phyloP scores from a whole-genome alignment of 257 asterid genomes.

The Forsythia viridissima region DNA sequence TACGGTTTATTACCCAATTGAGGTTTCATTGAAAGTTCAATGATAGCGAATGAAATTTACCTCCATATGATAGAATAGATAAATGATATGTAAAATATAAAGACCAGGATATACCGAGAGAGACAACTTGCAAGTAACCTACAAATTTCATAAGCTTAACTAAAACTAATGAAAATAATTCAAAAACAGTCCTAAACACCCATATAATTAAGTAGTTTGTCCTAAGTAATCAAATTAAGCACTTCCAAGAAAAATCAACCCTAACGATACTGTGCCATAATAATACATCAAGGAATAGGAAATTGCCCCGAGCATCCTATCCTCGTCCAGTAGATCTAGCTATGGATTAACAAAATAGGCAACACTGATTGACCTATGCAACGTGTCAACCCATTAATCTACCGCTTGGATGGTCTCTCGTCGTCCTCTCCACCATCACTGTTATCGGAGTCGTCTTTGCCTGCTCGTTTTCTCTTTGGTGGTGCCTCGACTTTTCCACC shows the following conservation, averaged over 20 bases:
- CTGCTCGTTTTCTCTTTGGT: constrained; percentile 73
- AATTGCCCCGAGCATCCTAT: background rate
- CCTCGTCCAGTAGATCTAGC: constrained; percentile 19
- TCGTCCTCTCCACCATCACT: constrained; percentile 74
- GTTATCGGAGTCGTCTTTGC: constrained; percentile 63
- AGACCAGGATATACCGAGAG: background rate
- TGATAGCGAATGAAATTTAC: too few relatives aligned
- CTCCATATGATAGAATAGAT: too few relatives aligned
- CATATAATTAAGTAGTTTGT: background rate
- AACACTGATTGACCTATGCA: constrained; percentile 14
- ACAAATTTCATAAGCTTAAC: background rate
- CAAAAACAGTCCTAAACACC: background rate
- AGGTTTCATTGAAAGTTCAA: too few relatives aligned
- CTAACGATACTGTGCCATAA: constrained; percentile 37
- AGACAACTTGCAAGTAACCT: background rate
- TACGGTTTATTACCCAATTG: too few relatives aligned
- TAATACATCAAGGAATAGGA: constrained; percentile 30
- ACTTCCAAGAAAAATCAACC: constrained; percentile 19
- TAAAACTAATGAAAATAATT: background rate
- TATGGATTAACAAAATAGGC: constrained; percentile 2
- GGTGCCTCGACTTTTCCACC: constrained; percentile 59
- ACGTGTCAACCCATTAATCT: constrained; percentile 13
- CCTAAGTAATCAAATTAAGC: background rate
- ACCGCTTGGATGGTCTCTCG: constrained; percentile 79
- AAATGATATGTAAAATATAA: background rate